Conservation (phyloP, 2,329 filamentous ascomycete species). For the Pseudogymnoascus sp. region DNA sequence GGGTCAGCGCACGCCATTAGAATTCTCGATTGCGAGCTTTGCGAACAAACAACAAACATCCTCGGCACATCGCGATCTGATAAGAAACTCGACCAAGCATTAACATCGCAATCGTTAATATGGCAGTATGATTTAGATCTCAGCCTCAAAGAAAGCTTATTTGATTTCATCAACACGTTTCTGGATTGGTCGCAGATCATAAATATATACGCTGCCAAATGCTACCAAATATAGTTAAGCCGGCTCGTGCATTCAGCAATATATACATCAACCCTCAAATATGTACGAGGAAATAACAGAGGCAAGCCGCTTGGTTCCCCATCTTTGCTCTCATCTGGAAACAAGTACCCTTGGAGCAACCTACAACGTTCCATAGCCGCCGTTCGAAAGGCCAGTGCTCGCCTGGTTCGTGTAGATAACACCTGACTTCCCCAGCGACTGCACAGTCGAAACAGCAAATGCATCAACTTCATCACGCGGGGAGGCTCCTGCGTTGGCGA, state of each 20-base stretch:
- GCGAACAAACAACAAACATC: not conserved
- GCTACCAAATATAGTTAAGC: not conserved
- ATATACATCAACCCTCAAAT: not conserved
- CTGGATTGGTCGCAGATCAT: not conserved
- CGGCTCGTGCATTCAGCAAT: not conserved
- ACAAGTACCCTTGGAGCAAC: not conserved
- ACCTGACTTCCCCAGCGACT: slow-evolving; percentile 21
- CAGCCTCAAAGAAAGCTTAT: too few relatives aligned
- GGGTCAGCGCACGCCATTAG: not conserved
- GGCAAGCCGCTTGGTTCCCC: not conserved
- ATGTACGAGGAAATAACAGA: not conserved
- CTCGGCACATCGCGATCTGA: not conserved
- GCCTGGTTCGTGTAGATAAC: slow-evolving; percentile 22
- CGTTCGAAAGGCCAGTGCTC: slow-evolving; percentile 23
- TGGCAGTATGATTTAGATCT: too few relatives aligned
- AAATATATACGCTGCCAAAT: not conserved
- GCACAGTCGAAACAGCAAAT: slow-evolving; percentile 22
- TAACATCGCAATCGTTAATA: not conserved
- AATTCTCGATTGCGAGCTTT: not conserved
- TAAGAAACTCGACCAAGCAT: not conserved
- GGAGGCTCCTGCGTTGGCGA: slow-evolving; percentile 33
- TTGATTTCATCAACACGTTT: not conserved
- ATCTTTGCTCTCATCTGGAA: not conserved
- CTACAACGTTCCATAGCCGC: slow-evolving; percentile 22
- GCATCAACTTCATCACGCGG: slow-evolving; percentile 25